Evolutionary conservation across 371 early-diverging fungal genomes (phyloP).

Genomic region (Syncephalastrum racemosum): DNA sequence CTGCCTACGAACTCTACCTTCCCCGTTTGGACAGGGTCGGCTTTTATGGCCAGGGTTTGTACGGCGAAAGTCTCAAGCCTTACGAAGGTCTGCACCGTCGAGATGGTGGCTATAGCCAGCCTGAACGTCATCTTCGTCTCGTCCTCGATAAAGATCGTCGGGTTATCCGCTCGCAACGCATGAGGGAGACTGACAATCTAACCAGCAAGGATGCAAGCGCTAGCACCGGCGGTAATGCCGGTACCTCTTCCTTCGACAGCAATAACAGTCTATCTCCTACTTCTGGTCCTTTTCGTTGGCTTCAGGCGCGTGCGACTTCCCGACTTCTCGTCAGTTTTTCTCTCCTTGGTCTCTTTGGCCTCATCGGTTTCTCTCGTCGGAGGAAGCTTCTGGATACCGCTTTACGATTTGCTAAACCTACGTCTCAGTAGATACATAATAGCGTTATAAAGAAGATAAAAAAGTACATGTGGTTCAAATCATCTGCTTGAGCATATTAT

Average conservation of each 20-base stretch:
- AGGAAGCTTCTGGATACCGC: too few relatives aligned
- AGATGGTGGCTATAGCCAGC: conserved; percentile 34
- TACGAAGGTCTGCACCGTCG: conserved; percentile 36
- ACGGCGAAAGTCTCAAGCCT: conserved; percentile 18
- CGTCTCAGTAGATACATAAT: too few relatives aligned
- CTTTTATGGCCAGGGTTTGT: conserved; percentile 42
- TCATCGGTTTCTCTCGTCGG: conserved; percentile 4
- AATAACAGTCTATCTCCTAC: not conserved
- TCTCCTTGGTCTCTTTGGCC: conserved; percentile 9
- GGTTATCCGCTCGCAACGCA: conserved; percentile 19
- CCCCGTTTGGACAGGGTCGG: conserved; percentile 53
- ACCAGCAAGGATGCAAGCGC: not conserved
- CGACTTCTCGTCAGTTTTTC: conserved; percentile 1
- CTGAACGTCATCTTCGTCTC: conserved; percentile 31
- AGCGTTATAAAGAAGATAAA: too few relatives aligned
- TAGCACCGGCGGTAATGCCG: not conserved
- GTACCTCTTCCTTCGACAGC: not conserved
- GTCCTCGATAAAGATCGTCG: conserved; percentile 33
- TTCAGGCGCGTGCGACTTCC: too few relatives aligned
- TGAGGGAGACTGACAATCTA: conserved; percentile 10
- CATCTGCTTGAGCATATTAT: too few relatives aligned
- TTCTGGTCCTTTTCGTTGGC: too few relatives aligned
- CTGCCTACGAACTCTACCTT: conserved; percentile 80
- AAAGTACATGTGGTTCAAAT: too few relatives aligned
- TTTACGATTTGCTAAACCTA: too few relatives aligned